These are phyloP conservation scores for Kluyveromyces aestuarii DNA, from an alignment of 805 yeast species.

Conservation along the genomic window DNA sequence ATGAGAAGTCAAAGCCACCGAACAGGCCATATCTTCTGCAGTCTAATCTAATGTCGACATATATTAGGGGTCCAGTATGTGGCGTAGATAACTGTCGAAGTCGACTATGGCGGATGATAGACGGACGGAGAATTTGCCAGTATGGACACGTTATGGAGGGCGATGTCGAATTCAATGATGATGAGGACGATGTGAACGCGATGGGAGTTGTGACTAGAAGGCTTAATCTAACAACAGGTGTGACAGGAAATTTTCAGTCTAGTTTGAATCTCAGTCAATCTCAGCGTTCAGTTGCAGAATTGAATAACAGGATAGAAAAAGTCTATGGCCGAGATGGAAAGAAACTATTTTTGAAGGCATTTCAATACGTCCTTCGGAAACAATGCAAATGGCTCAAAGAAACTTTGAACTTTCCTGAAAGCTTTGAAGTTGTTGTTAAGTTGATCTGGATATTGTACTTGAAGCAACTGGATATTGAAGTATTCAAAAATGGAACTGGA, in stretches of 20 bases:
- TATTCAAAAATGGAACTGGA: slow-evolving; percentile 2
- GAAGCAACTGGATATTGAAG: slow-evolving; percentile 6
- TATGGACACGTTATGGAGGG: slow-evolving; percentile 86
- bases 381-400: slow-evolving; percentile 38
- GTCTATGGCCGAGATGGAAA: slow-evolving; percentile 43
- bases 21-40: neutral
- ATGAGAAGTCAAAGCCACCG: too few relatives aligned
- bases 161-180: slow-evolving; percentile 70
- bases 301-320: slow-evolving; percentile 12
- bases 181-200: slow-evolving; percentile 50
- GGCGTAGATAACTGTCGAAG: slow-evolving; percentile 89
- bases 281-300: slow-evolving; percentile 9
- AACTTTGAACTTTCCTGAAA: slow-evolving; percentile 23
- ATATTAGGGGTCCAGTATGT: slow-evolving; percentile 73
- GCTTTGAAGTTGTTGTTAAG: slow-evolving; percentile 29
- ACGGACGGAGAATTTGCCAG: slow-evolving; percentile 79
- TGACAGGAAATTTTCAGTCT: slow-evolving; percentile 31
- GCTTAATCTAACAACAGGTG: slow-evolving; percentile 40
- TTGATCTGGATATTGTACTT: slow-evolving; percentile 29
- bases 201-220: slow-evolving; percentile 43
- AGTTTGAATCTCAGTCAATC: slow-evolving; percentile 24
- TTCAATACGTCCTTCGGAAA: slow-evolving; percentile 41
- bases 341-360: slow-evolving; percentile 34
- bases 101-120: slow-evolving; percentile 55
- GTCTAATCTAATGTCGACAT: slow-evolving; percentile 26